Evolutionary conservation across 805 yeast genomes (phyloP).

Genomic region (Nakazawaea pomicola): DNA sequence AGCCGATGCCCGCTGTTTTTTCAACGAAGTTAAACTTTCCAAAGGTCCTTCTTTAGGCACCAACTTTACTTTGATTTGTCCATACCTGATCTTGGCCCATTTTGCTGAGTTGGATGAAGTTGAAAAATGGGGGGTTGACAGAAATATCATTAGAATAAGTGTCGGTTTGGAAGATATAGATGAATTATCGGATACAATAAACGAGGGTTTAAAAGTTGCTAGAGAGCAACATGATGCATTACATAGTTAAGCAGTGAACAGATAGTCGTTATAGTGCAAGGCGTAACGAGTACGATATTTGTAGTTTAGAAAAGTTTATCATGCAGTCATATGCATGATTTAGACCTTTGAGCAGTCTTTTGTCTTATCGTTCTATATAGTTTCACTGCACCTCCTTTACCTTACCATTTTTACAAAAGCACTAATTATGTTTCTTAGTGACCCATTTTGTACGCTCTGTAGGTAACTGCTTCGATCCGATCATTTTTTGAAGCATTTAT

Average conservation of each 20-base stretch:
- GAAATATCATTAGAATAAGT: conserved; percentile 71
- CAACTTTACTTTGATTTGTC: conserved; percentile 84
- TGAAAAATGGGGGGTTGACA: conserved; percentile 77
- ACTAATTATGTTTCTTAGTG: too few relatives aligned
- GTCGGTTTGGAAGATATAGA: conserved; percentile 76
- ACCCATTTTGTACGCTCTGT: too few relatives aligned
- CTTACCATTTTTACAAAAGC: too few relatives aligned
- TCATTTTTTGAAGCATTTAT: too few relatives aligned
- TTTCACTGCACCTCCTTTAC: too few relatives aligned
- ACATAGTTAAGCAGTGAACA: not conserved
- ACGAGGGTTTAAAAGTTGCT: conserved; percentile 46
- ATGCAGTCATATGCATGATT: too few relatives aligned
- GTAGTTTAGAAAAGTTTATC: too few relatives aligned
- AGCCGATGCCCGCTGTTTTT: conserved; percentile 65
- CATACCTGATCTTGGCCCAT: conserved; percentile 85
- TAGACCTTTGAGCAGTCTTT: too few relatives aligned
- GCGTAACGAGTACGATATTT: too few relatives aligned
- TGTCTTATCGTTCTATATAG: too few relatives aligned
- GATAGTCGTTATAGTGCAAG: too few relatives aligned
- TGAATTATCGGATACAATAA: conserved; percentile 46
- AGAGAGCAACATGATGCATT: conserved; percentile 28
- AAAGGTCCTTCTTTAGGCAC: conserved; percentile 94
- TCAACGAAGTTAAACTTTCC: conserved; percentile 60
- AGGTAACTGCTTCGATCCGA: too few relatives aligned
- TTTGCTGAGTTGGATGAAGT: conserved; percentile 76